A percentile compares a stretch with the other conserved stretches of the same genome.
Conservation (phyloP, 352 stramenopile species). For the Phytophthora citrophthora region DNA sequence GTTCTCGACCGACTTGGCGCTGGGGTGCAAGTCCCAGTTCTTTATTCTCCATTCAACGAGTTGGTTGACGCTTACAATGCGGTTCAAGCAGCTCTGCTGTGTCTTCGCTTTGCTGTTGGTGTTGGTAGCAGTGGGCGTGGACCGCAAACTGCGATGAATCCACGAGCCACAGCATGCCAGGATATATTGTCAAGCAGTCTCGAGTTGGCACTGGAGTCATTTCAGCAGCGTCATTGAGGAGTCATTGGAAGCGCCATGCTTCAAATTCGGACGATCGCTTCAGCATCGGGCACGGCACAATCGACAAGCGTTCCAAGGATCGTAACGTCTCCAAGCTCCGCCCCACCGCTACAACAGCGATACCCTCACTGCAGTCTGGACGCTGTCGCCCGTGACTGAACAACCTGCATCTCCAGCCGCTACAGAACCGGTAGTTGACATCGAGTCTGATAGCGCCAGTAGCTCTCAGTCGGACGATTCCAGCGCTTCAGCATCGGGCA, state of each 20-base stretch:
- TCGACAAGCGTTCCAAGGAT: background rate
- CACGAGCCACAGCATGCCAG: conserved; percentile 1
- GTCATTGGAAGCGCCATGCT: background rate
- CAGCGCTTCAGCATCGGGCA: conserved; percentile 3
- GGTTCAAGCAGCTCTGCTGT: conserved; percentile 6
- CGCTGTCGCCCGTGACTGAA: background rate
- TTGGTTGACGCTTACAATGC: background rate
- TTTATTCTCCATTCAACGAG: conserved; percentile 17
- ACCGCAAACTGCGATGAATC: conserved; percentile 13
- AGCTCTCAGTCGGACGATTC: conserved; percentile 6
- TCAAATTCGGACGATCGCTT: conserved; percentile 8
- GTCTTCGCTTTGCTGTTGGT: background rate
- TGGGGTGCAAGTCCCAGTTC: conserved; percentile 15
- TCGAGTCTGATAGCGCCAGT: background rate
- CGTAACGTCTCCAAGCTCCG: background rate
- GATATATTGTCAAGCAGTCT: background rate
- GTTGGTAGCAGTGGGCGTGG: background rate
- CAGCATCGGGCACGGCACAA: conserved; percentile 7
- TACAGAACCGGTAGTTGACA: background rate
- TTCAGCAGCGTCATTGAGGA: background rate
- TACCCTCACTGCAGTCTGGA: too few species aligned
- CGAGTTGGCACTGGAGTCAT: background rate
- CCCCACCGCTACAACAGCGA: background rate
- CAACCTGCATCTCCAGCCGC: background rate
- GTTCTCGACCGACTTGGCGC: conserved; percentile 15